Evolutionary conservation across 2,329 filamentous ascomycete genomes (phyloP), one percentile per base, ranked within the genome.

Genomic region (Penicillium frequentans): DNA sequence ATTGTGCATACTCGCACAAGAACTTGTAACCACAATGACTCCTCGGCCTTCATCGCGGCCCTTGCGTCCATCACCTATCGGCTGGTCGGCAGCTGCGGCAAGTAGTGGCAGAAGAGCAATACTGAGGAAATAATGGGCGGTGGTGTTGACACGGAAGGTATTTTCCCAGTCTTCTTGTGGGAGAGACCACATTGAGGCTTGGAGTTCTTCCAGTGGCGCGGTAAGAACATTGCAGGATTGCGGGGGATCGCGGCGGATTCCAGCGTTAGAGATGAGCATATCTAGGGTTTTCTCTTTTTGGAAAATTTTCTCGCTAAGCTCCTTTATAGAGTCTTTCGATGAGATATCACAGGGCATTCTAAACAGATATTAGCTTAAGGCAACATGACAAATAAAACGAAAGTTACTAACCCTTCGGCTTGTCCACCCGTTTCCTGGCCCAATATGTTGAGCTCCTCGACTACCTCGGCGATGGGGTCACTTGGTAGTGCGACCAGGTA

Each of bases 1-100:
- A 64, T 82, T 82, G 57, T 82, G 80, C 75, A 82, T 78, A 63
- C 79, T 81, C 2, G 81, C 80, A 61, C 81, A 83, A 2, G 77
- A 80, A 62, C 81, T 82, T 4, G 79, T 82, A 5, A 83, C 69
- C 4, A 82, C 69, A 16, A 82, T 68, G 0, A 77, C 77, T 0
- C 80, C 81, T 7, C 80, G 70, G 8, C 81, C 80, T 26, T 77
- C 67, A 27, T 70, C 75, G 54, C 64, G 62, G 3, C 70, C 75
- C 52, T 62, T 69, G 24, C 55, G 63, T 16, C 66, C 69, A 56
- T 66, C 61, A 2, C 55, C 60, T 35, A 72, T 49, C 16, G 64
- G 57, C 14, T 64, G 59, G 5, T 70, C 65, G 4, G 74, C 72
- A 0, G 79, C 79, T 8, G 74, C 73, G 0, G 67, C 73, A 1